These are phyloP conservation scores for Tetrastigma voinierianum DNA, from an alignment of 164 flowering plant genomes.

Conservation along the genomic window DNA sequence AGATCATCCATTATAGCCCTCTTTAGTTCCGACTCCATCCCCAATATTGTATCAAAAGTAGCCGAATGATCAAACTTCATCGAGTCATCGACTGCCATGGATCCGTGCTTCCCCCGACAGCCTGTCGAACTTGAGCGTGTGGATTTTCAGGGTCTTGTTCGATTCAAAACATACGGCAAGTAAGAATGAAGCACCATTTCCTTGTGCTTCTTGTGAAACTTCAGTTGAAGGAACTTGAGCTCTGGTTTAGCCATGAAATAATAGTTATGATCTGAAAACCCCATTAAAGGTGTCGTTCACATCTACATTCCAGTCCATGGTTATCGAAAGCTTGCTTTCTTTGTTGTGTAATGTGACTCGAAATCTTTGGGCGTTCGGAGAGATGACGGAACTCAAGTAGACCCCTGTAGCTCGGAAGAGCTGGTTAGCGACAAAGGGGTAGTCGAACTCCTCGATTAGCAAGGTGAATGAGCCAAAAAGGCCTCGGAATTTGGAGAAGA, in stretches of 20 bases:
- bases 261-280: background rate
- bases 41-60: constrained; percentile 42
- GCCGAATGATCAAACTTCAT: constrained; percentile 35
- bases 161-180: constrained; percentile 22
- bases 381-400: constrained; percentile 24
- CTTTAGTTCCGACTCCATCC: constrained; percentile 35
- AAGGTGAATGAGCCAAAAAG: constrained; percentile 24
- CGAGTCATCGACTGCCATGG: constrained; percentile 29
- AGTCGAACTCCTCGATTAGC: constrained; percentile 36
- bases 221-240: constrained; percentile 23
- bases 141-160: constrained; percentile 31
- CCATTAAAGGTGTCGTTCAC: constrained; percentile 28
- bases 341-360: constrained; percentile 19
- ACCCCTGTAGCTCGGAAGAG: constrained; percentile 34
- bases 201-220: constrained; percentile 37
- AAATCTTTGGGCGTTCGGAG: constrained; percentile 21
- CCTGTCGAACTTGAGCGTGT: too few relatives aligned
- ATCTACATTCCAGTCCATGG: constrained; percentile 26
- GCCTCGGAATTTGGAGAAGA: constrained; percentile 10
- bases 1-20: constrained; percentile 28
- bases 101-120: background rate
- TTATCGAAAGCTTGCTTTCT: constrained; percentile 17
- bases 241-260: constrained; percentile 7
- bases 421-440: constrained; percentile 24
- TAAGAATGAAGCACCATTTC: constrained; percentile 16